Evolutionary conservation across 345 rosid species (phyloP), one percentile per base, ranked within the genome.

Genomic region (Salix koriyanagi): DNA sequence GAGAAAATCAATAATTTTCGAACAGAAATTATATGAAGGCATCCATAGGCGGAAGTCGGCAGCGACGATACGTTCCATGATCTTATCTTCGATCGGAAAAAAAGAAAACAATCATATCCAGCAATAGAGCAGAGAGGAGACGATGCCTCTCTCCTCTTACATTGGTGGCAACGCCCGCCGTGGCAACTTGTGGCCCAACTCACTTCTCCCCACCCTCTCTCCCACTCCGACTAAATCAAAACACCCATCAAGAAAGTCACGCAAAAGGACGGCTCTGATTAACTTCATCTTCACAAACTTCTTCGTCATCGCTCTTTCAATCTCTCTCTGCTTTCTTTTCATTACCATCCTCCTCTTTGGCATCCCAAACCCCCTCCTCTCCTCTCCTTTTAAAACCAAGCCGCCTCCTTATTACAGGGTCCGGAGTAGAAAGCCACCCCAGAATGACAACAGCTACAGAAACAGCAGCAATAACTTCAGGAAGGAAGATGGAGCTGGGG

Each of bases 131-230:
- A 65, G 4, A 16, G 39, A 10, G 15, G 28, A 25, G 6, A 39
- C 36, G 23, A 94, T 92, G 98, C 93, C 97, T 67, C 71, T 91
- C 80, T 91, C 95, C 83, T 88, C 93, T 62, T 87, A 90, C 79
- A 76, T 91, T 11, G 79, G 83, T 54, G 70, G 92, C 82, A 87
- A 84, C 84, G 69, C 79, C 60, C 93, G 94, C 83, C 94, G 97
- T 66, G 86, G 88, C 54, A 89, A 69, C 42, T 83, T 85, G 21
- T 85, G 93, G 92, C 85, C 87, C 5, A 82, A 79, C 50, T 81
- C 92, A 0, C 81, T 85, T 34, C 91, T 92, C 44, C 92, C 90
- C 25, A 21, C 89, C 6, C 23, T 87, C 41, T 54, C 85, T 46
- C 30, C 86, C 74, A 36, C 87, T 58, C 84, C 75, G 34, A 5